Evolutionary conservation across 352 stramenopile species (phyloP).

Genomic region (Phytopythium montanum): DNA sequence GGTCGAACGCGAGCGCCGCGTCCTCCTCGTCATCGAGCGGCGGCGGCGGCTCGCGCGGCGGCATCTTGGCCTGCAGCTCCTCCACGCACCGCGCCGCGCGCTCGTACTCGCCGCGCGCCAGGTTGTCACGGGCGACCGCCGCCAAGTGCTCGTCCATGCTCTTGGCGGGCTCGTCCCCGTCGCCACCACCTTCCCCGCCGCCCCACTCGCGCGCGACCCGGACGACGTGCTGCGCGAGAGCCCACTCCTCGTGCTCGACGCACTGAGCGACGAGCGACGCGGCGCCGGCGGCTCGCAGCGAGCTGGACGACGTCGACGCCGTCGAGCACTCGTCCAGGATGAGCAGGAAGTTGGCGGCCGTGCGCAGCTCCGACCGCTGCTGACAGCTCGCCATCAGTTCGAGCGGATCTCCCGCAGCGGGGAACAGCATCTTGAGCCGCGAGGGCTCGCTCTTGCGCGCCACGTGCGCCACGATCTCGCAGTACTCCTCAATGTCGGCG

Average conservation of each 20-base stretch:
- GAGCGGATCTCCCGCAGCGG: constrained; percentile 57
- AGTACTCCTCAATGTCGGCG: constrained; percentile 73
- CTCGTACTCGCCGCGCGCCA: constrained; percentile 58
- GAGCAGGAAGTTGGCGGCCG: constrained; percentile 80
- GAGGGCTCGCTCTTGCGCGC: constrained; percentile 83
- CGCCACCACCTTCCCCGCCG: constrained; percentile 6
- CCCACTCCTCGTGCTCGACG: constrained; percentile 75
- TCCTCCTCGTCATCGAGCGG: constrained; percentile 16
- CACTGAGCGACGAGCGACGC: constrained; percentile 64
- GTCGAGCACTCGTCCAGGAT: constrained; percentile 70
- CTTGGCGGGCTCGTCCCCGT: constrained; percentile 8
- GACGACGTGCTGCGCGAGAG: constrained; percentile 69
- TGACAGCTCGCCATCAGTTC: constrained; percentile 60
- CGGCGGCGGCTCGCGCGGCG: constrained; percentile 20
- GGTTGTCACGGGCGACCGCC: constrained; percentile 45
- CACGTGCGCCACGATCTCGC: constrained; percentile 80
- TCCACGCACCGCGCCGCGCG: constrained; percentile 61
- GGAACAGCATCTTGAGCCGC: constrained; percentile 66
- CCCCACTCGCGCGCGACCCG: constrained; percentile 83
- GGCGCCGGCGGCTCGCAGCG: constrained; percentile 45
- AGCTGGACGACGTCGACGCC: constrained; percentile 21
- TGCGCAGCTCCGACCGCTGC: constrained; percentile 65
- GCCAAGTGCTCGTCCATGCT: constrained; percentile 68
- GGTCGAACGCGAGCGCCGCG: constrained; percentile 21
- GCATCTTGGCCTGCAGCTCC: constrained; percentile 61